phyloP scores from a whole-genome alignment of 768 basidiomycete species.

The Termitomyces sp. region DNA sequence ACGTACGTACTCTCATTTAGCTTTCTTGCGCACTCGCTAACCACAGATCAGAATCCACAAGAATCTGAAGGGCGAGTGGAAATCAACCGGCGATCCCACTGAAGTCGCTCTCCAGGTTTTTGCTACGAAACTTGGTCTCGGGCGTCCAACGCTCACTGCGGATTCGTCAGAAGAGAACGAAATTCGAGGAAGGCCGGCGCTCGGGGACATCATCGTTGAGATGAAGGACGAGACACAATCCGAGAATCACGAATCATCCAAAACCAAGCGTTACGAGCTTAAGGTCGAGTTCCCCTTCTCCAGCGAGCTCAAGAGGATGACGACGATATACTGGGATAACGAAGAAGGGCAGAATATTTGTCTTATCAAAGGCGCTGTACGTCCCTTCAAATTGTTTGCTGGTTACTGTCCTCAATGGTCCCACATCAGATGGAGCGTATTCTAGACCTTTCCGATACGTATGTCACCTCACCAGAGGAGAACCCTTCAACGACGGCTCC shows the following conservation, averaged over 20 bases:
- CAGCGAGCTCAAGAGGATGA: slow-evolving; percentile 51
- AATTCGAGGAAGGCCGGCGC: slow-evolving; percentile 18
- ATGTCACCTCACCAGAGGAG: slow-evolving; percentile 26
- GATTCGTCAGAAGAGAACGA: slow-evolving; percentile 22
- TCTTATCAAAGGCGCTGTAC: slow-evolving; percentile 36
- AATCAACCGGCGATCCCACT: slow-evolving; percentile 51
- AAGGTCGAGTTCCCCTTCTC: slow-evolving; percentile 44
- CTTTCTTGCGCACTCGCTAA: not conserved
- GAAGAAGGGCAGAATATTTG: slow-evolving; percentile 23
- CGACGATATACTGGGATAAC: slow-evolving; percentile 32
- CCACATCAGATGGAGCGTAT: slow-evolving; percentile 38
- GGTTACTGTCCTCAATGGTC: not conserved
- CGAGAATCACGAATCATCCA: not conserved
- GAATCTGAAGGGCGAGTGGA: slow-evolving; percentile 41
- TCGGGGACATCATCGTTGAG: slow-evolving; percentile 27
- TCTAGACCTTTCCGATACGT: slow-evolving; percentile 42
- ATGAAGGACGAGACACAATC: slow-evolving; percentile 15
- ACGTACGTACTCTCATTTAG: not conserved
- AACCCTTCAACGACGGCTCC: slow-evolving; percentile 21
- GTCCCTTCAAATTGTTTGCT: not conserved
- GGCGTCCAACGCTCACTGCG: slow-evolving; percentile 27
- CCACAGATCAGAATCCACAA: slow-evolving; percentile 28
- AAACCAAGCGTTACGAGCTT: slow-evolving; percentile 29
- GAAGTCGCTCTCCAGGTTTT: slow-evolving; percentile 58
- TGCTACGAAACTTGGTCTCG: slow-evolving; percentile 45